Conservation (phyloP, 441 rosid genomes). For the Adansonia grandidieri region DNA sequence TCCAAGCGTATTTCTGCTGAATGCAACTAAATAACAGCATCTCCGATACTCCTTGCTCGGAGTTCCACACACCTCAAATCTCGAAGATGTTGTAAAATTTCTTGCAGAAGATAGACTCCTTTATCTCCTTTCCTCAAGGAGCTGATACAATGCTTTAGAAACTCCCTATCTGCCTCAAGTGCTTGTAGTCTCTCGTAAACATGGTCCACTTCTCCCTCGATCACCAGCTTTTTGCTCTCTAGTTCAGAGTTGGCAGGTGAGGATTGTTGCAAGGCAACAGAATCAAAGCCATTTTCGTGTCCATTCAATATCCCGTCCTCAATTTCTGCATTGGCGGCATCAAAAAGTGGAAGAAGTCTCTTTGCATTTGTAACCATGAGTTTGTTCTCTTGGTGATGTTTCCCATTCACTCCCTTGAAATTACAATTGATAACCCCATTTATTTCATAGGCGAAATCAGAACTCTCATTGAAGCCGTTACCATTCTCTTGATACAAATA, state of each 20-base stretch:
- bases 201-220: constrained; percentile 82
- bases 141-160: constrained; percentile 80
- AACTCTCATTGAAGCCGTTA: constrained; percentile 46
- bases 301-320: constrained; percentile 47
- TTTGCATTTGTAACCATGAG: constrained; percentile 54
- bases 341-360: constrained; percentile 80
- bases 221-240: constrained; percentile 39
- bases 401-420: constrained; percentile 59
- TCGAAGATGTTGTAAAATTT: constrained; percentile 82
- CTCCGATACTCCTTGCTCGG: constrained; percentile 50
- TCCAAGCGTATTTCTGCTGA: constrained; percentile 15
- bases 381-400: constrained; percentile 39
- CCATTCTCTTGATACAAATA: constrained; percentile 46
- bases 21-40: constrained; percentile 39
- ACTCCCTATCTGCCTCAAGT: constrained; percentile 88
- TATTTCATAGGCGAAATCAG: constrained; percentile 32
- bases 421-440: constrained; percentile 52
- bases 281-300: constrained; percentile 44
- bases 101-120: constrained; percentile 77
- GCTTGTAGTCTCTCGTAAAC: constrained; percentile 88
- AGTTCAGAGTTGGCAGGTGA: constrained; percentile 36
- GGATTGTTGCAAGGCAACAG: constrained; percentile 31
- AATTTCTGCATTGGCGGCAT: constrained; percentile 58
- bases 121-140: constrained; percentile 87
- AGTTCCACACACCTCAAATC: constrained; percentile 67